Percentiles rank a stretch among this genome's conserved stretches.
Conservation (phyloP, 495 filamentous ascomycete genomes). For the Stereocaulon alpinum region DNA sequence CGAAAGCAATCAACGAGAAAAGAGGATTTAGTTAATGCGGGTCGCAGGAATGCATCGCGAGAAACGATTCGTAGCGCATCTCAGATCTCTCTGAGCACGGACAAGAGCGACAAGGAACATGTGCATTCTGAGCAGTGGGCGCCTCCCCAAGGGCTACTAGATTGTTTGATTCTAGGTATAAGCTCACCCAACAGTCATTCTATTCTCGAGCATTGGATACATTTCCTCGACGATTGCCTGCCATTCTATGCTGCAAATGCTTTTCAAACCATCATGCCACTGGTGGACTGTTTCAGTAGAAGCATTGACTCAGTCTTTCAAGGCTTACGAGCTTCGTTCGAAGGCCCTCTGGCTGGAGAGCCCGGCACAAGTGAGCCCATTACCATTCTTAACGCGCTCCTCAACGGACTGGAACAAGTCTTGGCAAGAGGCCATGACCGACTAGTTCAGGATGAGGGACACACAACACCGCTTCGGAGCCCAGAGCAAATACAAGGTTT, state of each 20-base stretch:
- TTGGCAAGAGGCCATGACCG: conserved; percentile 81
- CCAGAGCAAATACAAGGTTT: conserved; percentile 84
- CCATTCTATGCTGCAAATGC: conserved; percentile 72
- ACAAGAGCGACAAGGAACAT: conserved; percentile 34
- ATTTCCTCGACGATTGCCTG: conserved; percentile 73
- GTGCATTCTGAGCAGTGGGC: conserved; percentile 28
- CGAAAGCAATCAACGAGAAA: conserved; percentile 48
- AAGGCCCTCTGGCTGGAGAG: conserved; percentile 26
- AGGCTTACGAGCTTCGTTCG: conserved; percentile 48
- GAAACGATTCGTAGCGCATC: conserved; percentile 39
- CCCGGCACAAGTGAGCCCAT: conserved; percentile 45
- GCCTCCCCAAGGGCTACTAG: conserved; percentile 66
- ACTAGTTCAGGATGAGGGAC: conserved; percentile 64
- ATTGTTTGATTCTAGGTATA: conserved; percentile 74
- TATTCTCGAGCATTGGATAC: conserved; percentile 83
- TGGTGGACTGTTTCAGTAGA: conserved; percentile 79
- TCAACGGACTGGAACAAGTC: conserved; percentile 84
- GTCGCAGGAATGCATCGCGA: conserved; percentile 36
- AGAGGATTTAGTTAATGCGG: conserved; percentile 23
- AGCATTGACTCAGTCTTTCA: conserved; percentile 63
- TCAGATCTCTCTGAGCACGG: conserved; percentile 38
- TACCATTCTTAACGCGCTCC: conserved; percentile 56
- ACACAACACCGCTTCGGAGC: conserved; percentile 54
- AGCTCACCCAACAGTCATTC: conserved; percentile 61
- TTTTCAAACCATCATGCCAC: conserved; percentile 79